Evolutionary conservation across 169 alveolate genomes (phyloP).

Genomic region (Plasmodium coatneyi): DNA sequence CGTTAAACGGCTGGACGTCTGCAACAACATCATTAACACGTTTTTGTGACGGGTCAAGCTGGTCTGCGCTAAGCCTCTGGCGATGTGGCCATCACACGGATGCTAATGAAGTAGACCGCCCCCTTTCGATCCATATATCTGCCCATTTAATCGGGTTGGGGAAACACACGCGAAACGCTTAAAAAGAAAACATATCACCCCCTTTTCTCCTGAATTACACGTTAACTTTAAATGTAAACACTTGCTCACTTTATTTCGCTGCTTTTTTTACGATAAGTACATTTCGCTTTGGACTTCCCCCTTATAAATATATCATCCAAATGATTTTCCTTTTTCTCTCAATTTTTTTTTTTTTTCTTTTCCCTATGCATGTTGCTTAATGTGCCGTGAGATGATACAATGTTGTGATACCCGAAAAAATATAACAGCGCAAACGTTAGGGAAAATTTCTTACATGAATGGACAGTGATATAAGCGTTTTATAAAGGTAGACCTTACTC

Average conservation of each 20-base stretch:
- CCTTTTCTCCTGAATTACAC: background rate
- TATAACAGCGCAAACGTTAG: background rate
- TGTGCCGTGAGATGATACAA: background rate
- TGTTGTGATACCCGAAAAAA: background rate
- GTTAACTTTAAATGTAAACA: background rate
- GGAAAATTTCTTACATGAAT: background rate
- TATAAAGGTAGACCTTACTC: background rate
- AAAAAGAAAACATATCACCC: background rate
- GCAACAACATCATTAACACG: slow-evolving; percentile 28
- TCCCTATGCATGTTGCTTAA: background rate
- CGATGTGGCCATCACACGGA: background rate
- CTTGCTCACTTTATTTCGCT: background rate
- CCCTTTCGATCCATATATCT: background rate
- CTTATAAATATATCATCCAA: background rate
- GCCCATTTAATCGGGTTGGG: background rate
- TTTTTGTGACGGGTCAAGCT: background rate
- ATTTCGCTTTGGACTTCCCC: background rate
- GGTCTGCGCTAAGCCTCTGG: background rate
- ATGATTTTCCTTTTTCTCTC: background rate
- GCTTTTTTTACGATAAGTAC: background rate
- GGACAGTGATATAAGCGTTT: background rate
- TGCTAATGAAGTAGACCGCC: background rate
- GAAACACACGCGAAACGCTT: background rate
- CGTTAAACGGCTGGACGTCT: slow-evolving; percentile 51
- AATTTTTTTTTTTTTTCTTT: background rate